Conservation (phyloP, 2,329 filamentous ascomycete species). For the Pyrenophora teres region DNA sequence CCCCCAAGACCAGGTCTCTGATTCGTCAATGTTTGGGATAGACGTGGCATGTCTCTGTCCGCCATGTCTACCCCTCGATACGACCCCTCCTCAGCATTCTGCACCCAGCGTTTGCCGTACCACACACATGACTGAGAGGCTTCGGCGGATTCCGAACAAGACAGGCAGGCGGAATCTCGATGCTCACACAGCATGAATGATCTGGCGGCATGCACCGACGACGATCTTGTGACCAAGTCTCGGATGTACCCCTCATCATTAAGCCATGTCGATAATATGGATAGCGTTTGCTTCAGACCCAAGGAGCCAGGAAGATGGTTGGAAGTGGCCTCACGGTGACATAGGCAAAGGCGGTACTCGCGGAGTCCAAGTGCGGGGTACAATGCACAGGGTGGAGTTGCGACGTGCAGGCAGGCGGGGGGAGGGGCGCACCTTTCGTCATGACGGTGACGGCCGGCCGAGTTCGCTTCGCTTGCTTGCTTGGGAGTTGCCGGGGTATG, state of each 20-base stretch:
- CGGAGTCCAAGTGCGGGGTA: slow-evolving; percentile 10
- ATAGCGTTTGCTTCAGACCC: background rate
- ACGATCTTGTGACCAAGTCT: background rate
- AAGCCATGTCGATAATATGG: background rate
- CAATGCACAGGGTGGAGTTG: background rate
- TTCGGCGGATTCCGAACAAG: slow-evolving; percentile 13
- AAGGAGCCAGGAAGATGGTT: background rate
- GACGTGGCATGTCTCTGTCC: slow-evolving; percentile 20
- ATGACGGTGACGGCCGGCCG: slow-evolving; percentile 3
- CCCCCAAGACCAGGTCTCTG: background rate
- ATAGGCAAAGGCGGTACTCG: slow-evolving; percentile 13
- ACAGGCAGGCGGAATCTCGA: slow-evolving; percentile 2
- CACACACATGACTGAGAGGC: background rate
- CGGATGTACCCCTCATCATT: no score
- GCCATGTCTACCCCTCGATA: slow-evolving; percentile 6
- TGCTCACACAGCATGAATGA: slow-evolving; percentile 5
- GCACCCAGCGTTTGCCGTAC: background rate
- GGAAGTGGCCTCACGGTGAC: background rate
- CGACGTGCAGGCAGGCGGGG: slow-evolving; percentile 3
- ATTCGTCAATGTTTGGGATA: slow-evolving; percentile 16
- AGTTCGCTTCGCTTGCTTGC: slow-evolving; percentile 8
- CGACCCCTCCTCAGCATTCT: slow-evolving; percentile 4
- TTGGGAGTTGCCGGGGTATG: background rate
- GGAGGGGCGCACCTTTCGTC: slow-evolving; percentile 5
- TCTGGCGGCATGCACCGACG: slow-evolving; percentile 1